A percentile compares a stretch with the other conserved stretches of the same genome.
Conservation (phyloP, 805 yeast species). For the Allodekkera sacchari region DNA sequence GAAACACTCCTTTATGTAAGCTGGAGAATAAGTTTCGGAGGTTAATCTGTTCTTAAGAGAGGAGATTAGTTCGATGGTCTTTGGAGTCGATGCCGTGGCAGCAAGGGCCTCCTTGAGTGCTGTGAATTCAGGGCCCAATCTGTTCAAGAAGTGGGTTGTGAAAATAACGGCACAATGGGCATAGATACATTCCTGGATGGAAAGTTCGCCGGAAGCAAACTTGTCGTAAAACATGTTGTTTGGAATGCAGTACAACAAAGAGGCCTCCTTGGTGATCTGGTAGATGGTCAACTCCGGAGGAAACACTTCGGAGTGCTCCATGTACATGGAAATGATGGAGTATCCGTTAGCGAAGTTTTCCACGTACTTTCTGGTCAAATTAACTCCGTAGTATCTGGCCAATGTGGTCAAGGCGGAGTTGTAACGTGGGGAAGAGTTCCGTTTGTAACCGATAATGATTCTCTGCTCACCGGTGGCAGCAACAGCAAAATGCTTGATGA, state of each 20-base stretch:
- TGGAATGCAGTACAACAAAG: constrained; percentile 85
- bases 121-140: constrained; percentile 85
- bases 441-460: constrained; percentile 81
- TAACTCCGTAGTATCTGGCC: constrained; percentile 81
- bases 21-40: constrained; percentile 87
- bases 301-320: constrained; percentile 51
- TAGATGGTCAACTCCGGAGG: constrained; percentile 64
- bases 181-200: constrained; percentile 89
- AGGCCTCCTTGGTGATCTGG: constrained; percentile 91
- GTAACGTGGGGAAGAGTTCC: constrained; percentile 76
- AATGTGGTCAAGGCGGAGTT: constrained; percentile 80
- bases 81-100: constrained; percentile 43
- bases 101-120: constrained; percentile 52
- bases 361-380: constrained; percentile 81
- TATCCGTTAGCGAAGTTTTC: constrained; percentile 90
- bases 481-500: constrained; percentile 76
- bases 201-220: constrained; percentile 67
- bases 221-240: constrained; percentile 69
- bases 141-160: constrained; percentile 88
- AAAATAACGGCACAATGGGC: constrained; percentile 91
- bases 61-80: constrained; percentile 67
- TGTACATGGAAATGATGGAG: constrained; percentile 79
- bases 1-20: constrained; percentile 71
- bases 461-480: constrained; percentile 79
- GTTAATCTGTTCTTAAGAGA: constrained; percentile 83